These are phyloP conservation scores for Cutaneotrichosporon cyanovorans DNA, from an alignment of 1,284 basidiomycete species.

Conservation along the genomic window DNA sequence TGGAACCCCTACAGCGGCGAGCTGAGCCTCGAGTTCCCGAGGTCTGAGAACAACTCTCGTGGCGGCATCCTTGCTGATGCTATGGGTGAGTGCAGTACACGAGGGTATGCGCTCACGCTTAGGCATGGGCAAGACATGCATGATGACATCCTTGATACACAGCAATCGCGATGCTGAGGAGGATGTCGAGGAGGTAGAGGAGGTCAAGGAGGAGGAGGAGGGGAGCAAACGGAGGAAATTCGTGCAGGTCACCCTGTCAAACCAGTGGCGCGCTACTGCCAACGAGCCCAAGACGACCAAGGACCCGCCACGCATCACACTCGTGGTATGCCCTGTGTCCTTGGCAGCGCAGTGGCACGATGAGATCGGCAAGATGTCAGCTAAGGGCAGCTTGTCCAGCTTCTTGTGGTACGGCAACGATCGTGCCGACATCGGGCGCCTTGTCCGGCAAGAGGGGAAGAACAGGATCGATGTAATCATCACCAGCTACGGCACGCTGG, in stretches of 20 bases:
- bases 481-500: conserved; percentile 80
- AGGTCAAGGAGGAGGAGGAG: conserved; percentile 21
- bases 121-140: conserved; percentile 93
- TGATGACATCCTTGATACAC: conserved; percentile 87
- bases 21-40: conserved; percentile 77
- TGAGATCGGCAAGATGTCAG: conserved; percentile 63
- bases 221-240: conserved; percentile 39
- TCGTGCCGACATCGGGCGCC: conserved; percentile 61
- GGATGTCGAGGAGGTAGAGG: conserved; percentile 8
- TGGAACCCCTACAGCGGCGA: conserved; percentile 92
- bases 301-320: conserved; percentile 54
- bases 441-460: conserved; percentile 53
- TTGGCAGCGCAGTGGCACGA: conserved; percentile 84
- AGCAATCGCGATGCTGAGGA: conserved; percentile 53
- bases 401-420: conserved; percentile 82
- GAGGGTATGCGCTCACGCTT: conserved; percentile 29
- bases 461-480: conserved; percentile 66
- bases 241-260: conserved; percentile 42
- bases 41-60: conserved; percentile 65
- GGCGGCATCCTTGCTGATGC: conserved; percentile 52
- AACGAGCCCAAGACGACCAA: conserved; percentile 19
- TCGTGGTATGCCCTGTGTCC: conserved; percentile 90
- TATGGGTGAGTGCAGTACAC: conserved; percentile 35
- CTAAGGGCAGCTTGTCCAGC: conserved; percentile 56
- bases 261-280: conserved; percentile 41